These are phyloP conservation scores for Ilyonectria robusta DNA, from an alignment of 2,329 filamentous ascomycete genomes.

Conservation along the genomic window DNA sequence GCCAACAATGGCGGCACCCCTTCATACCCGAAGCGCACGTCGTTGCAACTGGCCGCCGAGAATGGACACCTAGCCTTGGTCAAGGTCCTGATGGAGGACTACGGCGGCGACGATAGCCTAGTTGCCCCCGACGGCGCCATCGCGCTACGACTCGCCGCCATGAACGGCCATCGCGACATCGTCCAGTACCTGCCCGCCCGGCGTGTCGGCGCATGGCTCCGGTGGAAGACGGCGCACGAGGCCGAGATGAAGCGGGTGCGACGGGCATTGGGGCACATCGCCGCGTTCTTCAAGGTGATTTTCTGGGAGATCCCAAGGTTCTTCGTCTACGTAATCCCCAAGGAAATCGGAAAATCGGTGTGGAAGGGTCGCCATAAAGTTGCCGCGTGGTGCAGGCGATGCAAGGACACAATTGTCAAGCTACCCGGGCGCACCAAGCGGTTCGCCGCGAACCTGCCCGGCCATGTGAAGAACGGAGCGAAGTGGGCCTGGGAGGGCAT, in stretches of 20 bases:
- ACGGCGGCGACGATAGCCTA: constrained; percentile 58
- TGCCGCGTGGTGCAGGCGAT: constrained; percentile 48
- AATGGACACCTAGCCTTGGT: constrained; percentile 58
- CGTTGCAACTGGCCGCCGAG: constrained; percentile 60
- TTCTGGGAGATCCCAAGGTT: constrained; percentile 51
- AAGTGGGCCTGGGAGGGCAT: constrained; percentile 34
- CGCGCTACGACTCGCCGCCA: constrained; percentile 61
- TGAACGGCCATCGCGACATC: constrained; percentile 58
- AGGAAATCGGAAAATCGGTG: constrained; percentile 21
- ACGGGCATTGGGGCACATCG: constrained; percentile 43
- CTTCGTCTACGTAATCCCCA: constrained; percentile 48
- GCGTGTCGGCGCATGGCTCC: constrained; percentile 55
- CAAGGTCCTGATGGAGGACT: constrained; percentile 57
- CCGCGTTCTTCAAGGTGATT: constrained; percentile 33
- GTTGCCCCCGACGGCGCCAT: constrained; percentile 62
- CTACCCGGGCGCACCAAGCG: constrained; percentile 47
- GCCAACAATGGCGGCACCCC: not conserved
- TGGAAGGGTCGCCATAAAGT: constrained; percentile 49
- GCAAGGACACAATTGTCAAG: constrained; percentile 36
- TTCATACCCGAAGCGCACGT: constrained; percentile 54
- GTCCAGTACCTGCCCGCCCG: constrained; percentile 59
- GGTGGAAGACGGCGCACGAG: constrained; percentile 54
- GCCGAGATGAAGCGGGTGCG: constrained; percentile 47
- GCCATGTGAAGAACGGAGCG: constrained; percentile 21
- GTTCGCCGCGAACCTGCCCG: constrained; percentile 35